Conservation (phyloP, 1,284 basidiomycete species). For the Trametes sp. region DNA sequence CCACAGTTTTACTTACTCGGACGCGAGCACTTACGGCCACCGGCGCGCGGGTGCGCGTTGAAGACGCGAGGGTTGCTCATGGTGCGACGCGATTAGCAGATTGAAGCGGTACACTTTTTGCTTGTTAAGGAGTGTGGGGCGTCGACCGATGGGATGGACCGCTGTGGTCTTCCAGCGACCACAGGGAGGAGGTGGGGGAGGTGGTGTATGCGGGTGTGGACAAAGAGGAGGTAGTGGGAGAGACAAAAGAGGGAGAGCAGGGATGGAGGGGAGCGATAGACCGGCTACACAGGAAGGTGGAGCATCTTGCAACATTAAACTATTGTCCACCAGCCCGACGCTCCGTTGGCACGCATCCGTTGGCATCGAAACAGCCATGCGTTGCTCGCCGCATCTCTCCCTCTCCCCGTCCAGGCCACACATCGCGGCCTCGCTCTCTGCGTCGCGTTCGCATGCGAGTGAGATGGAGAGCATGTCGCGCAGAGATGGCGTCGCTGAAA, state of each 20-base stretch:
- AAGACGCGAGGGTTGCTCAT: slow-evolving; percentile 11
- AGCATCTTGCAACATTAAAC: slow-evolving; percentile 19
- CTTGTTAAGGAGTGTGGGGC: slow-evolving; percentile 27
- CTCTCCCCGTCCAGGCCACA: not conserved
- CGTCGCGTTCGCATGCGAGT: not conserved
- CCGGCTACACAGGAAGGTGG: slow-evolving; percentile 20
- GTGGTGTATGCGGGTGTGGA: slow-evolving; percentile 20
- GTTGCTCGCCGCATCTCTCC: not conserved
- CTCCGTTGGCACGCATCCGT: slow-evolving; percentile 13
- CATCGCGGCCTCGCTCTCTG: not conserved
- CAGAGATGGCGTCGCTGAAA: not conserved
- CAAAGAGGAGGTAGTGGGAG: slow-evolving; percentile 16
- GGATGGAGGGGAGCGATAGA: slow-evolving; percentile 24
- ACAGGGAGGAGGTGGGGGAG: slow-evolving; percentile 21
- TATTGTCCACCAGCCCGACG: slow-evolving; percentile 21
- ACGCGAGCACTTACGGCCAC: slow-evolving; percentile 16
- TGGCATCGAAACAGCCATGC: slow-evolving; percentile 24
- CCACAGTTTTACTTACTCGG: not conserved
- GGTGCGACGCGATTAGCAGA: slow-evolving; percentile 5
- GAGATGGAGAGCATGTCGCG: not conserved
- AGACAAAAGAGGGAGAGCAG: slow-evolving; percentile 29
- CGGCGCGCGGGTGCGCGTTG: slow-evolving; percentile 16
- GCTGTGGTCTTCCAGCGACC: slow-evolving; percentile 34
- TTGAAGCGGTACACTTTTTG: not conserved
- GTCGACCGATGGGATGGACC: slow-evolving; percentile 25